These are phyloP conservation scores for Fraxinus quadrangulata DNA, from an alignment of 257 asterid species.

Conservation along the genomic window DNA sequence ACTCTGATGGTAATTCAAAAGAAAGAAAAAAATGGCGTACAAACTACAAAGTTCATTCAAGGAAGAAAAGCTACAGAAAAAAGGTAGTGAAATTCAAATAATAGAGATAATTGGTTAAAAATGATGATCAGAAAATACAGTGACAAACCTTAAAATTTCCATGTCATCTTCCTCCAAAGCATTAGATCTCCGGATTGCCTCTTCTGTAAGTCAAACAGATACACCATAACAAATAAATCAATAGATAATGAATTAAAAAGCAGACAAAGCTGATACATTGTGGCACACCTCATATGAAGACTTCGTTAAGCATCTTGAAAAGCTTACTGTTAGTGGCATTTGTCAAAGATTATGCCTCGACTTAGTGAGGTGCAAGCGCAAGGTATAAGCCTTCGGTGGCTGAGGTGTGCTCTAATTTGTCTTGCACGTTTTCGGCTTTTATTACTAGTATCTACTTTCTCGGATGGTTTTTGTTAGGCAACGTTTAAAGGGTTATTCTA, in stretches of 20 bases:
- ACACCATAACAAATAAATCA: slow-evolving; percentile 14
- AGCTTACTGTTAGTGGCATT: not conserved
- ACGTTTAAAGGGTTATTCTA: not conserved
- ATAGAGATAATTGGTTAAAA: slow-evolving; percentile 7
- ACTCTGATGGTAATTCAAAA: not conserved
- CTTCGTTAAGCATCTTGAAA: not conserved
- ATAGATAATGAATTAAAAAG: not conserved
- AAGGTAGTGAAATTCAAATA: not conserved
- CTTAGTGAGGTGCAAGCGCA: not conserved
- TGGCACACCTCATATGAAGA: not conserved
- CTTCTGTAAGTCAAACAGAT: slow-evolving; percentile 54
- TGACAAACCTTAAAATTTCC: slow-evolving; percentile 62
- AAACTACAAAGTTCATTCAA: not conserved
- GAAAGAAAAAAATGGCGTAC: slow-evolving; percentile 1
- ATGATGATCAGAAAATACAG: slow-evolving; percentile 17
- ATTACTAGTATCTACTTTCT: not conserved
- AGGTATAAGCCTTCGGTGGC: not conserved
- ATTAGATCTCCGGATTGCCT: slow-evolving; percentile 74
- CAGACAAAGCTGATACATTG: not conserved
- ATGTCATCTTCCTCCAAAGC: slow-evolving; percentile 79
- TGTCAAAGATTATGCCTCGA: not conserved
- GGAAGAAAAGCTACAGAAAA: not conserved
- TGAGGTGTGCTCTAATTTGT: not conserved
- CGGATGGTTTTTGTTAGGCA: not conserved
- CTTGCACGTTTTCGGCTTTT: not conserved